These are phyloP conservation scores for Lolium rigidum DNA, from an alignment of 176 grass and related monocot species.

Conservation along the genomic window DNA sequence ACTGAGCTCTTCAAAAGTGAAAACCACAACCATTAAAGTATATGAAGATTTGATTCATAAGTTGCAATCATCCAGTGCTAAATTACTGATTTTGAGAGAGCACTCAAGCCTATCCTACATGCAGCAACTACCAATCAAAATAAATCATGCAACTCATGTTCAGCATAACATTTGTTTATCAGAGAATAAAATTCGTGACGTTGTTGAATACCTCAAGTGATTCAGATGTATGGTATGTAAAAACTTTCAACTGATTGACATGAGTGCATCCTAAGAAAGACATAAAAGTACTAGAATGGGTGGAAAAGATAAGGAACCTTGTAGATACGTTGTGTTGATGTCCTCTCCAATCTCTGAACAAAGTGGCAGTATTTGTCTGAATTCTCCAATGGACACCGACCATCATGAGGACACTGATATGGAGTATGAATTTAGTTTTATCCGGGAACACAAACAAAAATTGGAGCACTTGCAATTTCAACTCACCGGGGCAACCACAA, in stretches of 20 bases:
- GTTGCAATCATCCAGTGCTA: neutral
- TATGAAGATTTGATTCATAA: constrained; percentile 10
- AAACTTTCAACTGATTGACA: neutral
- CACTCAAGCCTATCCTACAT: constrained; percentile 23
- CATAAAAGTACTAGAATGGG: neutral
- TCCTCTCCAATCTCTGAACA: constrained; percentile 95
- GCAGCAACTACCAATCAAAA: neutral
- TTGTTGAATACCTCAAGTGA: constrained; percentile 7
- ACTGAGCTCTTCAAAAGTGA: constrained; percentile 16
- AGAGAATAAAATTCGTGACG: neutral
- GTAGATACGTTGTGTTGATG: constrained; percentile 82
- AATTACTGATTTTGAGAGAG: constrained; percentile 9
- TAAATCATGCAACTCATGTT: neutral
- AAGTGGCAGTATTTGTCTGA: constrained; percentile 94
- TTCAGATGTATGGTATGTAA: constrained; percentile 13
- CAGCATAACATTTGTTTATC: neutral
- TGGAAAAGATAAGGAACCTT: constrained; percentile 57
- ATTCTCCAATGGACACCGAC: constrained; percentile 89
- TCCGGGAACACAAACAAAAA: neutral
- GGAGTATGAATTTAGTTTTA: constrained; percentile 34
- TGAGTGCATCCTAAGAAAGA: neutral
- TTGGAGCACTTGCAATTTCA: constrained; percentile 7
- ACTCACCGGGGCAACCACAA: constrained; percentile 97
- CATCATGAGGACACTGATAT: constrained; percentile 92
- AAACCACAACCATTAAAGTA: constrained; percentile 25